Evolutionary conservation across 2,329 filamentous ascomycete species (phyloP), one percentile per base, ranked within the genome.

Genomic region (Rhexocercosporidium sp.): DNA sequence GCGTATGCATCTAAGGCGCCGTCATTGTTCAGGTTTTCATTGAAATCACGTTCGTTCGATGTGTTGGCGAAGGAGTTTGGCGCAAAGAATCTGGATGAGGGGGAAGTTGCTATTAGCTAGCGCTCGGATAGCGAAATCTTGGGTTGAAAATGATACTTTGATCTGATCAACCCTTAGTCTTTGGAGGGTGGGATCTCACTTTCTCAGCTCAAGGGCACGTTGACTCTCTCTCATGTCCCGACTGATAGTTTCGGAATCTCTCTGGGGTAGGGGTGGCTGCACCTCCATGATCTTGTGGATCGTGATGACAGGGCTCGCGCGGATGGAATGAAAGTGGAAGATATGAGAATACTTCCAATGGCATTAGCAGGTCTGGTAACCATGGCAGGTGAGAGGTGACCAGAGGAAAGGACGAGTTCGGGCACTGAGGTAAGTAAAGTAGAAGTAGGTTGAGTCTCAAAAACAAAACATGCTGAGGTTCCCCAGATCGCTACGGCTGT

Each of bases 1-100:
- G 78, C 12, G 69, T 78, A 71, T 72, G 76, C 31, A 66, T 78
- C n/a, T 77, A 79, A 65, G 79, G 72, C 74, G 5, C 74, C 74
- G 66, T 76, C 75, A 54, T 71, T 66, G 46, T 75, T 75, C 16
- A 76, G 64, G 12, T 56, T 71, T 11, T 65, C 68, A 62, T 75
- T 76, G 47, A 75, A 72, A 44, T 59, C 63, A 31, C 60, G 49
- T 5, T 71, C 66, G 22, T 34, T 34, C 2, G 56, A 44, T 59
- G 62, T 27, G 37, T 63, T 67, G 22, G 44, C 18, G 11, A 54
- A 54, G 22, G 69, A 49, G 18, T 64, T 53, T 3, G 74, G 74
- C n/a, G 72, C 69, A 66, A 74, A 76, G 59, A 76, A 75, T 62
- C 74, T 76, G 47, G 18, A 25, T 27, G 12, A 34, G 22, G 6